A percentile compares a stretch with the other conserved stretches of the same genome.
Evolutionary conservation across 2,329 filamentous ascomycete genomes (phyloP).

Genomic region (Aspergillus viridinutans): DNA sequence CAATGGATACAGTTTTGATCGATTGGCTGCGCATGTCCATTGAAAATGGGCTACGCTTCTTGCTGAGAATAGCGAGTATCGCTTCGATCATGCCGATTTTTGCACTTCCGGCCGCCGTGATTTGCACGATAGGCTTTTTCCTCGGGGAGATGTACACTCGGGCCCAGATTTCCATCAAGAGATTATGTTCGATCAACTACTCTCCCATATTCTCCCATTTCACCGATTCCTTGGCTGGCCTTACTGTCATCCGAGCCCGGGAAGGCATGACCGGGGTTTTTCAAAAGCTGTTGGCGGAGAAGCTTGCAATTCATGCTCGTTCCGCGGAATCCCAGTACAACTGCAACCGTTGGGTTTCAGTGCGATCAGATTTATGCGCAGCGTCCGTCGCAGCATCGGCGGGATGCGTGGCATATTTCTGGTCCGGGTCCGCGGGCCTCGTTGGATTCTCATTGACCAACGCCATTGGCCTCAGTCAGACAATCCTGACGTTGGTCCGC

Average conservation of each 20-base stretch:
- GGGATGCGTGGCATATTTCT: conserved; percentile 50
- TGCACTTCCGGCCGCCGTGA: conserved; percentile 44
- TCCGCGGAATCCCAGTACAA: conserved; percentile 51
- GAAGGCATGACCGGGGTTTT: conserved; percentile 48
- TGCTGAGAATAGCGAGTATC: conserved; percentile 47
- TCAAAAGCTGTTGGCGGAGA: conserved; percentile 47
- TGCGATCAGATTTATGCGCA: conserved; percentile 53
- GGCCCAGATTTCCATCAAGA: conserved; percentile 46
- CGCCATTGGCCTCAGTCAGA: conserved; percentile 51
- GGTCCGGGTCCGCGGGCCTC: conserved; percentile 48
- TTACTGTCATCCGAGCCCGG: conserved; percentile 51
- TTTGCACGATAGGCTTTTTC: conserved; percentile 45
- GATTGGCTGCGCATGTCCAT: conserved; percentile 40
- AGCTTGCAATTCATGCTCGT: conserved; percentile 46
- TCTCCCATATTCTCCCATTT: conserved; percentile 58
- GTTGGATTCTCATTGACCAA: conserved; percentile 56
- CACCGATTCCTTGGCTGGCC: conserved; percentile 49
- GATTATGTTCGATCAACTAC: conserved; percentile 45
- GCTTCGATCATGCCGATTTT: conserved; percentile 53
- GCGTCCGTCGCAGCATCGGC: conserved; percentile 51
- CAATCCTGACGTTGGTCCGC: conserved; percentile 51
- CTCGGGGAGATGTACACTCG: conserved; percentile 52
- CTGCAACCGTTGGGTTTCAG: conserved; percentile 55
- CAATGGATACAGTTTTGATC: conserved; percentile 49
- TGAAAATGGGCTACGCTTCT: conserved; percentile 37